phyloP scores from a whole-genome alignment of 2,329 filamentous ascomycete genomes.

The Acephala macrosclerotiorum region DNA sequence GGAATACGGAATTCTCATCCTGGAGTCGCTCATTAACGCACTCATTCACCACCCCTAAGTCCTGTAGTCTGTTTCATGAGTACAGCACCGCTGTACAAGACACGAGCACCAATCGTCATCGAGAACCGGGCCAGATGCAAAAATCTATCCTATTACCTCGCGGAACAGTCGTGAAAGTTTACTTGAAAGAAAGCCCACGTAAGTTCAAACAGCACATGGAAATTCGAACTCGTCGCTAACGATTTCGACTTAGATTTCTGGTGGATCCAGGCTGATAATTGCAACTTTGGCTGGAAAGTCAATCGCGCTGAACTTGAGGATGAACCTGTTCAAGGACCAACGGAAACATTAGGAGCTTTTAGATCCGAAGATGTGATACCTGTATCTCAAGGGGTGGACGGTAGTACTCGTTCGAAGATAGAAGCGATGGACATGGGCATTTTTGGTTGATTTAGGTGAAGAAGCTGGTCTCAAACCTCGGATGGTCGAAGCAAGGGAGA shows the following conservation, averaged over 20 bases:
- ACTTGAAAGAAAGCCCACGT: neutral
- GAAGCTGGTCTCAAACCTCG: no score
- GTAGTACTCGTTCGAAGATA: no score
- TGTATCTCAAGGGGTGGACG: no score
- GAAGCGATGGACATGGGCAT: no score
- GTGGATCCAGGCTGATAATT: neutral
- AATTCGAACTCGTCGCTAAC: neutral
- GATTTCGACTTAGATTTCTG: neutral
- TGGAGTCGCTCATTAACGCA: no score
- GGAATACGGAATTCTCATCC: no score
- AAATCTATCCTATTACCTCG: neutral
- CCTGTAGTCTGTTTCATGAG: neutral
- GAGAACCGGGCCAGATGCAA: neutral
- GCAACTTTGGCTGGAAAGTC: neutral
- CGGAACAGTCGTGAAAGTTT: neutral
- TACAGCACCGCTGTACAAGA: neutral
- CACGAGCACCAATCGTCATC: neutral
- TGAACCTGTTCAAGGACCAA: neutral
- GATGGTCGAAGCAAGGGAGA: no score
- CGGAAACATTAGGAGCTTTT: neutral
- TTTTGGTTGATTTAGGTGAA: no score
- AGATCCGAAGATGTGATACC: neutral
- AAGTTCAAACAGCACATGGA: neutral
- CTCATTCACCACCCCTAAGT: neutral
- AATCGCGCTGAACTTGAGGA: neutral